phyloP scores from a whole-genome alignment of 2,329 filamentous ascomycete species.

The Cercospora zeae-maydis region DNA sequence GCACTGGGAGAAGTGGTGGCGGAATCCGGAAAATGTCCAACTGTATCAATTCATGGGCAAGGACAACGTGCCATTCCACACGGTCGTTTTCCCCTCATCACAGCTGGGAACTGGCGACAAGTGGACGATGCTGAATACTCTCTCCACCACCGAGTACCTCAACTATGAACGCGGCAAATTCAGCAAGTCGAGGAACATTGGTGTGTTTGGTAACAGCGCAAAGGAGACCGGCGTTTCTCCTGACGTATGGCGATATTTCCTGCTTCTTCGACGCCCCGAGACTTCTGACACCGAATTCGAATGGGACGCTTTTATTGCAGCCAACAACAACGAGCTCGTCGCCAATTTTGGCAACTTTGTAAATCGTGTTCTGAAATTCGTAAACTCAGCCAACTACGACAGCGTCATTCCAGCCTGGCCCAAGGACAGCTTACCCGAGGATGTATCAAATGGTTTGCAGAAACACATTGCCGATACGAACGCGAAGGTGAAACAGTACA shows the following conservation, averaged over 20 bases:
- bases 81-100: slow-evolving; percentile 84
- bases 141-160: slow-evolving; percentile 85
- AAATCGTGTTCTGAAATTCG: slow-evolving; percentile 61
- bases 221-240: slow-evolving; percentile 78
- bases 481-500: slow-evolving; percentile 62
- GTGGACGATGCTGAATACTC: slow-evolving; percentile 85
- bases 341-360: slow-evolving; percentile 64
- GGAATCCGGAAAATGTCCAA: slow-evolving; percentile 78
- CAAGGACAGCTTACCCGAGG: slow-evolving; percentile 46
- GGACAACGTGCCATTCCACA: slow-evolving; percentile 83
- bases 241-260: slow-evolving; percentile 91
- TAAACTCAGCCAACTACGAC: slow-evolving; percentile 67
- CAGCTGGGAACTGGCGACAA: slow-evolving; percentile 79
- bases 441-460: slow-evolving; percentile 31
- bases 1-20: slow-evolving; percentile 94
- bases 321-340: slow-evolving; percentile 86
- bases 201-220: slow-evolving; percentile 87
- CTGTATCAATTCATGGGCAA: slow-evolving; percentile 97
- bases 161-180: slow-evolving; percentile 91
- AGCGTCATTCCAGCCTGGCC: slow-evolving; percentile 56
- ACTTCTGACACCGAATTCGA: slow-evolving; percentile 84
- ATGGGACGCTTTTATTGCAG: slow-evolving; percentile 76
- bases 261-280: slow-evolving; percentile 81
- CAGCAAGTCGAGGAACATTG: slow-evolving; percentile 82
- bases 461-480: slow-evolving; percentile 61